A percentile compares a stretch with the other conserved stretches of the same genome.
Conservation (phyloP, 2,329 filamentous ascomycete genomes). For the Neocucurbitaria cava region DNA sequence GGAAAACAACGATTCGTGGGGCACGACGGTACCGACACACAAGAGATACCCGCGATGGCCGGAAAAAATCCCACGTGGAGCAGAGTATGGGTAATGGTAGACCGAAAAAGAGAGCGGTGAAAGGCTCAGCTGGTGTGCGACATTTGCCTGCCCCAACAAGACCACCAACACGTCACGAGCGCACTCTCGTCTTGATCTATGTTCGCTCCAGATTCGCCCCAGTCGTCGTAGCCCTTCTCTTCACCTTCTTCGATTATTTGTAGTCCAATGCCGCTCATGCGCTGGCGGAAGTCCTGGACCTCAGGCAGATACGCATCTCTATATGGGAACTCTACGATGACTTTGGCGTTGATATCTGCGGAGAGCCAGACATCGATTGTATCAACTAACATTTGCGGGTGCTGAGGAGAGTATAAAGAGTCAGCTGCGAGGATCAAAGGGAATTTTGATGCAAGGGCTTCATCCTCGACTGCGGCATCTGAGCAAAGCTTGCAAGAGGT, state of each 20-base stretch:
- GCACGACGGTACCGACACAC: neutral
- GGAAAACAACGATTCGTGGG: conserved; percentile 7
- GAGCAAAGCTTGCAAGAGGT: conserved; percentile 50
- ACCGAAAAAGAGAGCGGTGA: conserved; percentile 15
- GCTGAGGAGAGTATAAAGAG: conserved; percentile 83
- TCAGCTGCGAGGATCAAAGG: conserved; percentile 82
- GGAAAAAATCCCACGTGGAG: no score
- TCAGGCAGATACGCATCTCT: conserved; percentile 74
- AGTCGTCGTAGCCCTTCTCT: conserved; percentile 75
- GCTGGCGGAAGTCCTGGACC: conserved; percentile 65
- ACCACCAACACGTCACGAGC: conserved; percentile 73
- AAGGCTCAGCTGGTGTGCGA: conserved; percentile 13
- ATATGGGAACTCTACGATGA: conserved; percentile 81
- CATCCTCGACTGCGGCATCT: conserved; percentile 7
- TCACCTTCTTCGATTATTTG: conserved; percentile 66
- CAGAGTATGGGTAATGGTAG: conserved; percentile 2
- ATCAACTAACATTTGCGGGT: conserved; percentile 75
- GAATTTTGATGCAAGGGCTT: conserved; percentile 41
- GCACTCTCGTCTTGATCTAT: conserved; percentile 56
- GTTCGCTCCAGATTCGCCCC: conserved; percentile 59
- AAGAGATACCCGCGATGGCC: neutral
- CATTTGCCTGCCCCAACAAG: conserved; percentile 59
- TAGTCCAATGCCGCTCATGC: conserved; percentile 64
- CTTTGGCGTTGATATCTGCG: conserved; percentile 63
- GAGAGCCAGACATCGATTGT: conserved; percentile 74